Evolutionary conservation across 208 protist genomes (phyloP).

Genomic region (Entamoeba moshkovskii): DNA sequence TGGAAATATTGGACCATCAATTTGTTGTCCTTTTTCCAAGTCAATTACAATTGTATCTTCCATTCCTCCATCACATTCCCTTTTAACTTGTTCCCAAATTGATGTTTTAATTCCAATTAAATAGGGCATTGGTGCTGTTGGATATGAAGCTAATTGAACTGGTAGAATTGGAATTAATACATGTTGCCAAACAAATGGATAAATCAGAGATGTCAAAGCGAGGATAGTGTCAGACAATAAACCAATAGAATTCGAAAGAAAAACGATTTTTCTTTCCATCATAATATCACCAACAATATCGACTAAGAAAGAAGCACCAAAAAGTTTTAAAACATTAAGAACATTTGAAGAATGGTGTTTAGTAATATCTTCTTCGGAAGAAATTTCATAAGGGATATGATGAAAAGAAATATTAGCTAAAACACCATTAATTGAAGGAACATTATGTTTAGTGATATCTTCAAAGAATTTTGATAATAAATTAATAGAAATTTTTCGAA

Average conservation of each 20-base stretch:
- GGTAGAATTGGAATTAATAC: neutral
- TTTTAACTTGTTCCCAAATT: neutral
- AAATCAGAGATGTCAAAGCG: neutral
- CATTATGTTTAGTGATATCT: neutral
- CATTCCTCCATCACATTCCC: neutral
- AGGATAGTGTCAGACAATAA: neutral
- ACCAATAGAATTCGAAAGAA: neutral
- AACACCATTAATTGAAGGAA: neutral
- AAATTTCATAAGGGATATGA: neutral
- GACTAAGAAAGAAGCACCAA: neutral
- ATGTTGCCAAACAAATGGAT: neutral
- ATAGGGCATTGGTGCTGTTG: neutral
- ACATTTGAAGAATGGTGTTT: neutral
- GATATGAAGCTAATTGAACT: neutral
- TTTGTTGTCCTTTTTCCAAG: neutral
- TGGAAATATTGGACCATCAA: neutral
- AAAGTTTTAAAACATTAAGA: neutral
- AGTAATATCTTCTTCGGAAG: neutral
- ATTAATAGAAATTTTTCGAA: neutral
- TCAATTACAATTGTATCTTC: neutral
- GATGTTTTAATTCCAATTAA: neutral
- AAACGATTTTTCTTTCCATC: neutral
- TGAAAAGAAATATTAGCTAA: neutral
- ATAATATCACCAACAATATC: neutral
- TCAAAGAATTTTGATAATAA: neutral